Base-by-base conservation (phyloP, 106 monocot genomes). In the Cymbidium sinense region DNA sequence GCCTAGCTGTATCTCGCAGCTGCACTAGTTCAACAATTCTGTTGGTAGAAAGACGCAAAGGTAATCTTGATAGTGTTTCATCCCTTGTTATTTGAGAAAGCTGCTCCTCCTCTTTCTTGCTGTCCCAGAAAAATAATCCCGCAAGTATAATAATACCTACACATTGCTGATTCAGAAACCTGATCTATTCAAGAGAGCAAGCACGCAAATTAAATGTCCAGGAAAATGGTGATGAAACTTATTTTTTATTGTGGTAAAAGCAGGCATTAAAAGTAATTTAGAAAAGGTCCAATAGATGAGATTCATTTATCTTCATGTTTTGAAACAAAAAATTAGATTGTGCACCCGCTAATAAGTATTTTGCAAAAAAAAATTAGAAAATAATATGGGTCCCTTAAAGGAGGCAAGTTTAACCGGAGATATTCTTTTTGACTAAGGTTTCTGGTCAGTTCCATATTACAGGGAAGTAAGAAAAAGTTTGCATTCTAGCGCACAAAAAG, bases 31-130 rank as follows among this genome's bases (percentile, higher is more conserved):
- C 94, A 77, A 92, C 82, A 77, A 98, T 88, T 79, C 96, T 81
- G 85, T 94, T 90, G 70, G 94, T 98, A 33, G 96, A 98, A 55
- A 98, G 85, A 2, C 96, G 87, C 77, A 98, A 69, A 82, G 96
- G 96, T 84, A 98, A 88, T 79, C 96, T 89, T 82, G 94, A 98
- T 4, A 98, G 84, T 33, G 91, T 98, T 79, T 98, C 96, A 86
- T 98, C 79, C 27, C 96, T 84, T 19, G 91, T 69, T 77, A 98
- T 98, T 72, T 98, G 94, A 76, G 85, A 82, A 77, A 98, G 81
- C 75, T 98, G 96, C 76, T 94, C 87, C 82, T 98, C 96, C 78
- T 98, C 96, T 81, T 92, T 98, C 80, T 86, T 94, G 72, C 92
- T 98, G 44, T 98, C 96, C 94, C 96, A 98, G 37, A 94, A 81